These are phyloP conservation scores for Fusarium odoratissimum DNA, from an alignment of 2,329 filamentous ascomycete genomes.

Conservation along the genomic window DNA sequence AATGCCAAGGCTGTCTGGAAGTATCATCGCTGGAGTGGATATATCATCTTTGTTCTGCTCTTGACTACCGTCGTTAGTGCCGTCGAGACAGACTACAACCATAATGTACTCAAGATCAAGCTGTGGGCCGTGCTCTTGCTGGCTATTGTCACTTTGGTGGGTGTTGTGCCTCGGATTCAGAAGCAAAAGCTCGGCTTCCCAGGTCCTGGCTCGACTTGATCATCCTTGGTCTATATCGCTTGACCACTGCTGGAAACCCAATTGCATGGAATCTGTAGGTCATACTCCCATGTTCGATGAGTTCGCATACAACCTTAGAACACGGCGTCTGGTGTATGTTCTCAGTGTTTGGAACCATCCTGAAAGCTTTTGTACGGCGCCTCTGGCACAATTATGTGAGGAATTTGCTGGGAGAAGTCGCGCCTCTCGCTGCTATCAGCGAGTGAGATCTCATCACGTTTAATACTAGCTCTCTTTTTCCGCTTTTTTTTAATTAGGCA, in stretches of 20 bases:
- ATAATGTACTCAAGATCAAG: slow-evolving; percentile 75
- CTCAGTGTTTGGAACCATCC: neutral
- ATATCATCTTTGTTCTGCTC: slow-evolving; percentile 76
- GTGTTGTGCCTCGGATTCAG: slow-evolving; percentile 82
- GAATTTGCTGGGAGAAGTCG: neutral
- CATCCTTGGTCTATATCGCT: neutral
- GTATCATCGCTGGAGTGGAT: slow-evolving; percentile 85
- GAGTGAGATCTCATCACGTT: neutral
- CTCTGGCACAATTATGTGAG: neutral
- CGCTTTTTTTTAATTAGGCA: neutral
- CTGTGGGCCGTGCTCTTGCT: slow-evolving; percentile 81
- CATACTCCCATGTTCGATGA: neutral
- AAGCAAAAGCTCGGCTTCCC: slow-evolving; percentile 78
- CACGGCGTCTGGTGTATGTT: neutral
- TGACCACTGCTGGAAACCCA: neutral
- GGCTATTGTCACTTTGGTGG: slow-evolving; percentile 73
- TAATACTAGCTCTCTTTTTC: neutral
- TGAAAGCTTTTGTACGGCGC: neutral
- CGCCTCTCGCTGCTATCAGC: neutral
- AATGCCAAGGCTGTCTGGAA: slow-evolving; percentile 89
- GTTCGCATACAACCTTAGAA: neutral
- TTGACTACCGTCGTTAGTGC: slow-evolving; percentile 80
- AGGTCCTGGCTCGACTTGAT: slow-evolving; percentile 25
- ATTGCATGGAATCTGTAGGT: neutral
- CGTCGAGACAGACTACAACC: slow-evolving; percentile 80